phyloP scores from a whole-genome alignment of 768 basidiomycete species.

The Agaricus sinodeliciosus region DNA sequence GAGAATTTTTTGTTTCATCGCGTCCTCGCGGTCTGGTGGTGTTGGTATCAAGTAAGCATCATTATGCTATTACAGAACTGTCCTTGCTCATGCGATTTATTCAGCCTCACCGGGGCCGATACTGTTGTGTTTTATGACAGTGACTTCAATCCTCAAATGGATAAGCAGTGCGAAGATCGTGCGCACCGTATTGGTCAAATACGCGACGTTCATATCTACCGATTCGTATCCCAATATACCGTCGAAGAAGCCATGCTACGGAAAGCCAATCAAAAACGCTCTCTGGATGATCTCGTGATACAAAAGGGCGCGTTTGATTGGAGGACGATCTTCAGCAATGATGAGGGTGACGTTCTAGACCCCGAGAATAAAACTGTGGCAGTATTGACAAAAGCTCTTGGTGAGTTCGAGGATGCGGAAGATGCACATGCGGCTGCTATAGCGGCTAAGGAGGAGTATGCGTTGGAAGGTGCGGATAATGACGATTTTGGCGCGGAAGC shows the following conservation, averaged over 20 bases:
- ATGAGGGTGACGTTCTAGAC: not conserved
- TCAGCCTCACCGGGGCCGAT: slow-evolving; percentile 78
- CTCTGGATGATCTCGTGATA: slow-evolving; percentile 85
- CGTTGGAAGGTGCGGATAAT: slow-evolving; percentile 71
- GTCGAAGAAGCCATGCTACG: slow-evolving; percentile 96
- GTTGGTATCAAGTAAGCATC: slow-evolving; percentile 87
- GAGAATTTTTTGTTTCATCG: slow-evolving; percentile 84
- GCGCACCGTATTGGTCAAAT: slow-evolving; percentile 99
- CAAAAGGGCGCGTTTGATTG: slow-evolving; percentile 94
- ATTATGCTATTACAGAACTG: slow-evolving; percentile 12
- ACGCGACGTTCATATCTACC: slow-evolving; percentile 93
- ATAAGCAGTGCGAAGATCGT: slow-evolving; percentile 91
- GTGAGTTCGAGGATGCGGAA: slow-evolving; percentile 82
- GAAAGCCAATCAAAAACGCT: slow-evolving; percentile 97
- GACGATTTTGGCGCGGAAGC: slow-evolving; percentile 56
- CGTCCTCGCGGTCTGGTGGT: slow-evolving; percentile 71
- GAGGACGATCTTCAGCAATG: slow-evolving; percentile 74
- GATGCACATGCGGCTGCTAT: slow-evolving; percentile 78
- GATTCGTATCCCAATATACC: slow-evolving; percentile 83
- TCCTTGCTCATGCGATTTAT: slow-evolving; percentile 15
- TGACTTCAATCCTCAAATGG: slow-evolving; percentile 98
- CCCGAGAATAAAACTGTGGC: slow-evolving; percentile 17
- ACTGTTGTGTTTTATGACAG: slow-evolving; percentile 98
- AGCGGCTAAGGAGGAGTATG: slow-evolving; percentile 68
- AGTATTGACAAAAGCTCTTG: slow-evolving; percentile 69